Base-by-base conservation (phyloP, 78 protist genomes). In the Pelomyxa schiedti region DNA sequence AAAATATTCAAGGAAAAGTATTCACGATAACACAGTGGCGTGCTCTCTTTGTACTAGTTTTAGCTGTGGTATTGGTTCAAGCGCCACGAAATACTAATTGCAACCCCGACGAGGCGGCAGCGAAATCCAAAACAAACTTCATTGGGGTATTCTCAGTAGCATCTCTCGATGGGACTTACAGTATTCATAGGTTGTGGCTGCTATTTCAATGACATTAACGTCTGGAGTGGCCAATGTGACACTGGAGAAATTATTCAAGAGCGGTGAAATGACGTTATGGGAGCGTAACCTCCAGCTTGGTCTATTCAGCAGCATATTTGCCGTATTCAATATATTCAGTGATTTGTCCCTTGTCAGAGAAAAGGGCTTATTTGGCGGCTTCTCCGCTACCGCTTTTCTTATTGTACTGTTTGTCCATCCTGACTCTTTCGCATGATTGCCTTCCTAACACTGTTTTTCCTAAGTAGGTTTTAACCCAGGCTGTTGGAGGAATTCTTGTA, bases 401-500 rank as follows among this genome's bases (percentile, higher is more conserved):
- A 37, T 77, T 16, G 72, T 77, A 4, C 8, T 72, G 30, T 40
- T 70, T 42, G 36, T 30, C 53, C n/a, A n/a, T n/a, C n/a, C n/a
- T n/a, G n/a, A n/a, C n/a, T n/a, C n/a, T n/a, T n/a, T n/a, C n/a
- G n/a, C n/a, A n/a, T n/a, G n/a, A n/a, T n/a, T n/a, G n/a, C n/a
- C n/a, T n/a, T n/a, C n/a, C n/a, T n/a, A n/a, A n/a, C n/a, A n/a
- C n/a, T n/a, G n/a, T n/a, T n/a, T n/a, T n/a, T n/a, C n/a, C n/a
- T n/a, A n/a, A n/a, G n/a, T n/a, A n/a, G n/a, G n/a, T n/a, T n/a
- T n/a, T n/a, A n/a, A n/a, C n/a, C n/a, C n/a, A n/a, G n/a, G 63
- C 69, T 6, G 1, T 8, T 22, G 74, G 76, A 26, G 81, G 81
- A 9, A 66, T 77, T 16, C 75, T 77, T 1, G 75, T 77, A 22